Evolutionary conservation across 2,329 filamentous ascomycete genomes (phyloP), one percentile per base, ranked within the genome.

Genomic region (Onygena corvina): DNA sequence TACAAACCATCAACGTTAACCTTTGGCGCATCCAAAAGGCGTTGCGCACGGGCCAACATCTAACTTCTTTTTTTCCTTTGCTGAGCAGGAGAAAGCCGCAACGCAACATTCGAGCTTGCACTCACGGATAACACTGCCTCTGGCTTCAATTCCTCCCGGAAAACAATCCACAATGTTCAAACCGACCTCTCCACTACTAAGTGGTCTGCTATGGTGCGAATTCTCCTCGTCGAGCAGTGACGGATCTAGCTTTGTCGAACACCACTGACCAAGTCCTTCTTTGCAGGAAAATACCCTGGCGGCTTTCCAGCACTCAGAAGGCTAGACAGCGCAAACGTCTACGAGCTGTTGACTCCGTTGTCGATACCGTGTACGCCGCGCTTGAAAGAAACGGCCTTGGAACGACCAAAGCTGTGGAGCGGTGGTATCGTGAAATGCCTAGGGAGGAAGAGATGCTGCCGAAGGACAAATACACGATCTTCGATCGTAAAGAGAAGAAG

Each of bases 381-480:
- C 76, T 96, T 48, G 75, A 79, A 47, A 84, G 82, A 67, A 75
- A 84, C 64, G 81, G 84, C 51, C 74, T 81, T 61, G 77, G 81
- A 52, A 77, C 81, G 42, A 73, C 77, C 49, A 87, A 87, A 70
- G 76, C 86, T 48, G 74, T 98, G 52, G 84, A 94, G 67, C 73
- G 82, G 62, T 98, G 92, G 92, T 94, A 92, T 74, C 76, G 76
- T 31, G 87, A 94, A 69, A 98, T 98, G 92, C 92, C 92, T 18
- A 84, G 80, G 21, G 92, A 98, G 75, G 77, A 80, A 61, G 88
- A 96, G 75, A 98, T 98, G 92, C 66, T 94, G 66, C 84, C 92
- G 42, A 84, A 80, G 69, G 92, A 98, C 72, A 98, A 98, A 72
- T 98, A 98, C 72, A 94, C 87, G 23, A 84, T 98, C 61, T 98